Evolutionary conservation across 345 rosid genomes (phyloP).

Genomic region (Salix brachista): DNA sequence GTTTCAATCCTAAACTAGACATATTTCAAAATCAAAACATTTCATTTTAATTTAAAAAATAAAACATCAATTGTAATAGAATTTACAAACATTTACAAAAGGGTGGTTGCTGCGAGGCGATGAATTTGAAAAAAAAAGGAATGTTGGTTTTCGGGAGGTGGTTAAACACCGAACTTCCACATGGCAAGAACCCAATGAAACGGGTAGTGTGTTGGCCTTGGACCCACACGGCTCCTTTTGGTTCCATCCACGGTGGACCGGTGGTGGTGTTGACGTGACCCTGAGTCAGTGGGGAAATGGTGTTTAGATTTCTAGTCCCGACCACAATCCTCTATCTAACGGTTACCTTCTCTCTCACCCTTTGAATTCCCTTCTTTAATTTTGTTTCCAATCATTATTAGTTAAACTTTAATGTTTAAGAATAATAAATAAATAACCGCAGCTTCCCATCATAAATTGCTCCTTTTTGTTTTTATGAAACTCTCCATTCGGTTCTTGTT

Average conservation of each 20-base stretch:
- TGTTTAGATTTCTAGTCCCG: conserved; percentile 16
- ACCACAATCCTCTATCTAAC: conserved; percentile 12
- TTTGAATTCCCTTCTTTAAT: neutral
- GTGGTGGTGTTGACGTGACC: neutral
- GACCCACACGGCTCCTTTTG: neutral
- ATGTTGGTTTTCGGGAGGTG: neutral
- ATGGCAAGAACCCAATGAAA: neutral
- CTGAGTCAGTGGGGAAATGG: neutral
- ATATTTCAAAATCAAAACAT: no score
- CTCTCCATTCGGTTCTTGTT: no score
- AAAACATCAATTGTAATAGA: no score
- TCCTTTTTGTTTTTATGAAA: no score
- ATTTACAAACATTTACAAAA: no score
- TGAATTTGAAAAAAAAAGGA: neutral
- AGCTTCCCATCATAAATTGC: no score
- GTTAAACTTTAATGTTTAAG: neutral
- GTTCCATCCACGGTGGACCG: neutral
- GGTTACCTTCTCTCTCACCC: conserved; percentile 4
- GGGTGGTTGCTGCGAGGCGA: neutral
- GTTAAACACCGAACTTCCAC: neutral
- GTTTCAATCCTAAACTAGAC: no score
- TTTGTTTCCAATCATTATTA: neutral
- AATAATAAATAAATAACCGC: neutral
- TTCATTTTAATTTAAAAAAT: no score
- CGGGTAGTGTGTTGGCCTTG: neutral